Conservation (phyloP, 1,284 basidiomycete genomes). For the Crepidotus sp. region DNA sequence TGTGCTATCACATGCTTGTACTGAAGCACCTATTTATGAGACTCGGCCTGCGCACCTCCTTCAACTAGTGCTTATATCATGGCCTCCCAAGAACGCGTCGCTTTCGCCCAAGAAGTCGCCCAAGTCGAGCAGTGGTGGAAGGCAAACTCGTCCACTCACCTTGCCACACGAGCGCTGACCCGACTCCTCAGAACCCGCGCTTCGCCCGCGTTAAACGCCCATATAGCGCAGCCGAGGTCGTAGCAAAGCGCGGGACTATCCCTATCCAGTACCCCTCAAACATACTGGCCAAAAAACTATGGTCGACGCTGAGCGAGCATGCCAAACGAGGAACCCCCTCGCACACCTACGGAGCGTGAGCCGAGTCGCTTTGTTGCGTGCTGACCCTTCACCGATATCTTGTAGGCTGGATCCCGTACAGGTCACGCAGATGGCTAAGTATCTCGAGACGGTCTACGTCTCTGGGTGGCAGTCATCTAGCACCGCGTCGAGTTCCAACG, state of each 20-base stretch:
- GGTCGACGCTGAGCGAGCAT: constrained; percentile 58
- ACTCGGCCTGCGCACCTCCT: too few species aligned
- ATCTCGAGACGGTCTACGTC: constrained; percentile 96
- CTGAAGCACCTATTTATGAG: too few species aligned
- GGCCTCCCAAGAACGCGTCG: constrained; percentile 55
- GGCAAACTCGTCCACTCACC: constrained; percentile 36
- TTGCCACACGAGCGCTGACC: constrained; percentile 5
- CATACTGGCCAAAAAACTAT: constrained; percentile 84
- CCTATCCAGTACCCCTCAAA: constrained; percentile 83
- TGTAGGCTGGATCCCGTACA: constrained; percentile 91
- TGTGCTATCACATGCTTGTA: constrained; percentile 1
- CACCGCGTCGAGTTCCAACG: constrained; percentile 85
- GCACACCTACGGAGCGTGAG: constrained; percentile 96
- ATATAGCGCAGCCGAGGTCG: constrained; percentile 90
- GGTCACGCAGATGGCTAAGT: constrained; percentile 97
- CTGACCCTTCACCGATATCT: constrained; percentile 1
- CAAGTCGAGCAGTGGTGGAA: constrained; percentile 90
- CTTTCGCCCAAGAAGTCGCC: constrained; percentile 76
- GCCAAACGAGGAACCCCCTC: constrained; percentile 68
- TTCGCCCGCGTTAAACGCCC: constrained; percentile 82
- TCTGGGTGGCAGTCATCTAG: constrained; percentile 97
- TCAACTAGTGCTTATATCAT: too few species aligned
- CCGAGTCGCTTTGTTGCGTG: constrained; percentile 38
- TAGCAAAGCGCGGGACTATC: constrained; percentile 88
- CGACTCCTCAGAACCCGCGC: constrained; percentile 64